Conservation (phyloP, 202 grass and related monocot genomes). For the Schoenoplectus tabernaemontani region DNA sequence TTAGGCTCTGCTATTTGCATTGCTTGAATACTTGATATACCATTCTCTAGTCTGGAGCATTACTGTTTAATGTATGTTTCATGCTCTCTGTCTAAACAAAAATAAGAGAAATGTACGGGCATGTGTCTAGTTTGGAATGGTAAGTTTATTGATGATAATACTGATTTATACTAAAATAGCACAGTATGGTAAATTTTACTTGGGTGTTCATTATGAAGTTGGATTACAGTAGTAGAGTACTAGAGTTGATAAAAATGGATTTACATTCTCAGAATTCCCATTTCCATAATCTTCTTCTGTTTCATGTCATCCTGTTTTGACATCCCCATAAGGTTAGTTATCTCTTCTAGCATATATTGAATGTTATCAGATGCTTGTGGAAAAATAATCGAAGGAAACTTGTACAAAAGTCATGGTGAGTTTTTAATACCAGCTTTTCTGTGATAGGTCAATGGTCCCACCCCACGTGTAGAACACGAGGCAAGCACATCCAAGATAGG, state of each 20-base stretch:
- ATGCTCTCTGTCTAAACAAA: not conserved
- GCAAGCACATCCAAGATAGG: constrained; percentile 99
- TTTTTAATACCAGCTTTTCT: constrained; percentile 7
- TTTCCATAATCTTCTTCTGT: not conserved
- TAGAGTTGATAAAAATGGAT: not conserved
- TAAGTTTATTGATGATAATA: not conserved
- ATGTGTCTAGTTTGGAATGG: not conserved
- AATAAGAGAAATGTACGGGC: not conserved
- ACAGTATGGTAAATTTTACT: not conserved
- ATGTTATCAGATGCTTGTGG: not conserved
- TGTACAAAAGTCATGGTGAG: not conserved
- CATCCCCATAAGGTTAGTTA: not conserved
- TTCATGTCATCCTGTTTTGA: not conserved
- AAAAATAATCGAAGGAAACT: not conserved
- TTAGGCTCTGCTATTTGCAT: not conserved
- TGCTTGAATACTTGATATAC: not conserved
- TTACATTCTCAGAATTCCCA: not conserved
- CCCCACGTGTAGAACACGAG: constrained; percentile 77
- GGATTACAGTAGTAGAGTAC: not conserved
- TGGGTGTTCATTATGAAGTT: not conserved
- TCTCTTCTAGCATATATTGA: not conserved
- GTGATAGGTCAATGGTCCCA: constrained; percentile 65
- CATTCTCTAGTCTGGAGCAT: not conserved
- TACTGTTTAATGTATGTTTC: not conserved
- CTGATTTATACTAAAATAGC: not conserved